Conservation (phyloP, 2,329 filamentous ascomycete genomes). For the Blastomyces percursus region DNA sequence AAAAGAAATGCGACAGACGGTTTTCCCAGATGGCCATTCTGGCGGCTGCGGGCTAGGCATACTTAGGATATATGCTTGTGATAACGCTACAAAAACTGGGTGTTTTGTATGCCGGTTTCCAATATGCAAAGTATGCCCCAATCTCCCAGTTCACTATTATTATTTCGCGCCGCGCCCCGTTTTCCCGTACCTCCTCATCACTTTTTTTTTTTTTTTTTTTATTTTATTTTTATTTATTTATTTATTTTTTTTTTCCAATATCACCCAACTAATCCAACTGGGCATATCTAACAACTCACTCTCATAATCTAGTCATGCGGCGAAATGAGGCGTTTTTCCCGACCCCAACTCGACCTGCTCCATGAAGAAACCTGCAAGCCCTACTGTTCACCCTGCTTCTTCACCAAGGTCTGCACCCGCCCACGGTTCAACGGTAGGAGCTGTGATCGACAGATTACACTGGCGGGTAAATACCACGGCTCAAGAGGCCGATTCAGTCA, state of each 20-base stretch:
- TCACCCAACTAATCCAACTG: not conserved
- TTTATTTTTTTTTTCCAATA: not conserved
- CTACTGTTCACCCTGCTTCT: not conserved
- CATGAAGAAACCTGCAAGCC: slow-evolving; percentile 1
- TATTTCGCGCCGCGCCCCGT: not conserved
- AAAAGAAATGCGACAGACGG: not conserved
- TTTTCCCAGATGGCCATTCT: slow-evolving; percentile 1
- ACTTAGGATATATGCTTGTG: slow-evolving; percentile 1
- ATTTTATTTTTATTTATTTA: no score
- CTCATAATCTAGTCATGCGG: not conserved
- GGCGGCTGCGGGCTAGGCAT: not conserved
- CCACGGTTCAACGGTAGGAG: not conserved
- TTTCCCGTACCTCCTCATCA: not conserved
- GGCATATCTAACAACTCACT: not conserved
- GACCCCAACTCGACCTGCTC: not conserved
- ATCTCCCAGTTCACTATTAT: not conserved
- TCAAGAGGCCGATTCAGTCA: not conserved
- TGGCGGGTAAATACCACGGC: not conserved
- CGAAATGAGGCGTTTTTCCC: not conserved
- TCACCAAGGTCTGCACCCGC: not conserved
- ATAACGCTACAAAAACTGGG: not conserved
- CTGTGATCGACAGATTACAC: not conserved
- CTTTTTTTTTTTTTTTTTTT: no score
- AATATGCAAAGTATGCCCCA: not conserved
- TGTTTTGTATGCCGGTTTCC: slow-evolving; percentile 1